Percentiles rank a stretch among this genome's conserved stretches.
Conservation (phyloP, 352 stramenopile genomes). For the Phytophthora europaea region DNA sequence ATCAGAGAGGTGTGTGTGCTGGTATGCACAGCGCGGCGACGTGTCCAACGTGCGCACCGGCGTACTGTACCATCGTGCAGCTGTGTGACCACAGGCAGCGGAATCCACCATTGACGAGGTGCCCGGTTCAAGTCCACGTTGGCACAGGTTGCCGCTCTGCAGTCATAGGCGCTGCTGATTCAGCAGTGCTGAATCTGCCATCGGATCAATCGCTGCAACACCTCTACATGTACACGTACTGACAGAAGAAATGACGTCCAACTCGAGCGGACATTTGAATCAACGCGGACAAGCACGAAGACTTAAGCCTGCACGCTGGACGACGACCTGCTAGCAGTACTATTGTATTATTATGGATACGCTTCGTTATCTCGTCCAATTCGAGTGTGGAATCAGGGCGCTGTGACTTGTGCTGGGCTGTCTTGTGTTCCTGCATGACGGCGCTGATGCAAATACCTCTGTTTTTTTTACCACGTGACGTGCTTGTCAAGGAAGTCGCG, state of each 20-base stretch:
- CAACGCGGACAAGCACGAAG: background rate
- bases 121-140: background rate
- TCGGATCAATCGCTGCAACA: background rate
- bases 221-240: background rate
- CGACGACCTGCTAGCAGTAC: background rate
- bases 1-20: background rate
- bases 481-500: constrained; percentile 79
- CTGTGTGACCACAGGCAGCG: constrained; percentile 3
- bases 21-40: background rate
- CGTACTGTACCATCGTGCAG: constrained; percentile 26
- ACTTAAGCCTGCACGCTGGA: background rate
- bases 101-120: background rate
- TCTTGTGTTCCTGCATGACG: background rate
- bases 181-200: background rate
- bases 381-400: background rate
- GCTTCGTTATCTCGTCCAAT: background rate
- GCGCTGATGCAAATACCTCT: background rate
- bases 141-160: constrained; percentile 1
- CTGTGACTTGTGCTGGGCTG: background rate
- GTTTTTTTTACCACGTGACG: constrained; percentile 49
- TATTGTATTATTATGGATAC: background rate
- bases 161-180: background rate
- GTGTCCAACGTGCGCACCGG: constrained; percentile 18
- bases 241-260: background rate
- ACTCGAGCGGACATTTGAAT: background rate